Base-by-base conservation (phyloP, 1,284 basidiomycete genomes). In the Rugosomyces carneus region DNA sequence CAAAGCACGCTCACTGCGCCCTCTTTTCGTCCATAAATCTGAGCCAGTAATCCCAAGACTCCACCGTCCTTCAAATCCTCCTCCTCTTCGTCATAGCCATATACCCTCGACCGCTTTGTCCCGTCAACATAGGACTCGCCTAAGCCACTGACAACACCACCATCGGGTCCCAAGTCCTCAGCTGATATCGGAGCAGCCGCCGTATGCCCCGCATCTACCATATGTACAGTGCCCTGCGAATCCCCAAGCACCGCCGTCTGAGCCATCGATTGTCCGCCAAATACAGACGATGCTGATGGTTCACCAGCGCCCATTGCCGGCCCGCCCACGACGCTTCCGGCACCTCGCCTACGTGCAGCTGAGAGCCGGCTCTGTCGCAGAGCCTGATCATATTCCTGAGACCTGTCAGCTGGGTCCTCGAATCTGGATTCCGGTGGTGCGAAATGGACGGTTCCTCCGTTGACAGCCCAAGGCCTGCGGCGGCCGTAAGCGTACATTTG, bases 81-180 rank as follows among this genome's bases (percentile, higher is more conserved):
- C 19, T 78, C 76, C 45, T 78, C 72, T 42, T 73, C 36, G 34
- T 72, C 70, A n/a, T 71, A 68, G 19, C 68, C 61, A 52, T 68
- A 64, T 53, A 66, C 62, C 52, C 64, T 52, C 52, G 68, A 58
- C 61, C 71, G 54, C 48, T 61, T 66, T 42, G 63, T 67, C 13
- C 79, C 80, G 58, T 84, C 81, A 34, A 88, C 83, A 62, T 91
- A 90, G 40, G 82, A 84, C 53, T 76, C 84, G 27, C 78, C 85
- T 47, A 87, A 64, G 43, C 69, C 71, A 60, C 78, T 80, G 27
- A 70, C 75, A 47, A 80, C 75, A 11, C 72, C 78, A 0, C 73
- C 81, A 51, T 80, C 78, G 13, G 56, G 59, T 15, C 65, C 69
- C 13, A 72, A 53, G 54, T 80, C 76, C 47, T 76, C 75, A 37